A percentile compares a stretch with the other conserved stretches of the same genome.
These are phyloP conservation scores for Aspergillus arachidicola DNA, from an alignment of 2,329 filamentous ascomycete genomes.

Conservation along the genomic window DNA sequence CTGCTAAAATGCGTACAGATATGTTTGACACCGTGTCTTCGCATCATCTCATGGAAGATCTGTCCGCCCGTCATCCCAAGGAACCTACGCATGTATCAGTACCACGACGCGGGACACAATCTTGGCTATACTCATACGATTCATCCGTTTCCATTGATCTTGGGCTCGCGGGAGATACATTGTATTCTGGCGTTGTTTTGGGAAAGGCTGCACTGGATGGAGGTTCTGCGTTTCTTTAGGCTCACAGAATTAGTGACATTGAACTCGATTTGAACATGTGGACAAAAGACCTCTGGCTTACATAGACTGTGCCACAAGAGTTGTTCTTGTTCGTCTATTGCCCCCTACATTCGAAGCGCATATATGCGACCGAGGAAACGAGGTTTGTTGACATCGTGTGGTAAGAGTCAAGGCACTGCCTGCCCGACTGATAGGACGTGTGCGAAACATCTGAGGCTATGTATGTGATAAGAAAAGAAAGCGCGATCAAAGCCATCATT, in stretches of 20 bases:
- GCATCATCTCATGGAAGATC: slow-evolving; percentile 96
- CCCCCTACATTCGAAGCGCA: background rate
- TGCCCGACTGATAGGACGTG: background rate
- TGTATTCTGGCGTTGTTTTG: rapidly evolving
- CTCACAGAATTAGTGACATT: background rate
- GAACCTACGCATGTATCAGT: slow-evolving; percentile 55
- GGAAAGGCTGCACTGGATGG: rapidly evolving
- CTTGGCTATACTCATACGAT: background rate
- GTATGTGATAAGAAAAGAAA: background rate
- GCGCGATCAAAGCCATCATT: rapidly evolving
- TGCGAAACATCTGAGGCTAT: background rate
- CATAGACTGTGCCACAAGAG: background rate
- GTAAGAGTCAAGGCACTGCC: background rate
- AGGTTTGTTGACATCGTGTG: background rate
- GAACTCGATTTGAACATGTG: background rate
- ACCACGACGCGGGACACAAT: rapidly evolving
- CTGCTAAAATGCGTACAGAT: slow-evolving; percentile 67
- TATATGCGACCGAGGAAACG: background rate
- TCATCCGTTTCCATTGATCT: background rate
- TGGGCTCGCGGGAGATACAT: background rate
- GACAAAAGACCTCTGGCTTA: background rate
- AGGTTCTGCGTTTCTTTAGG: background rate
- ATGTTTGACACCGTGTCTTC: slow-evolving; percentile 80
- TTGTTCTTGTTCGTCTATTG: background rate
- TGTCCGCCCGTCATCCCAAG: slow-evolving; percentile 87